Evolutionary conservation across 2,329 filamentous ascomycete genomes (phyloP).

Genomic region (Penicillium hesseltinei): DNA sequence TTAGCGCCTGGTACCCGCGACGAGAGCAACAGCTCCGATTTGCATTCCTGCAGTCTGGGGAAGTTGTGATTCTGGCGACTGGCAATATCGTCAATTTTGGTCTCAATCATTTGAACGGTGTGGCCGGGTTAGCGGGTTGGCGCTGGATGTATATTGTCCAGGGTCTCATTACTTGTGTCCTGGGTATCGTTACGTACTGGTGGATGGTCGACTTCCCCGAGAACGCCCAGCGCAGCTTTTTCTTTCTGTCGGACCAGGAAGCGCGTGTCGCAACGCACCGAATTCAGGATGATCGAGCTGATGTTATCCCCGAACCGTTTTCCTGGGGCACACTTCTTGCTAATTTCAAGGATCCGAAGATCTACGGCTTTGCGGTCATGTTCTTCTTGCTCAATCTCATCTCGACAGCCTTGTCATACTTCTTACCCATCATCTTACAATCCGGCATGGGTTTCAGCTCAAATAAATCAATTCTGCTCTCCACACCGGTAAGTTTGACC

Average conservation of each 20-base stretch:
- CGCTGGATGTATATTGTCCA: constrained; percentile 69
- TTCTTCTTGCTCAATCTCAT: constrained; percentile 66
- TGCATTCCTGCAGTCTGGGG: constrained; percentile 62
- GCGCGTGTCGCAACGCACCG: constrained; percentile 55
- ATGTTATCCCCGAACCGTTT: constrained; percentile 58
- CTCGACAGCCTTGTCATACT: constrained; percentile 64
- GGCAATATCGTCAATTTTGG: constrained; percentile 67
- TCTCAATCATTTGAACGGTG: constrained; percentile 62
- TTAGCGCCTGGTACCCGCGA: constrained; percentile 62
- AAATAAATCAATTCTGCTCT: constrained; percentile 58
- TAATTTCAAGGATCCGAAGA: constrained; percentile 59
- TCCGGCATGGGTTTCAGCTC: constrained; percentile 56
- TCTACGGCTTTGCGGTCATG: constrained; percentile 63
- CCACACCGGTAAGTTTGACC: constrained; percentile 51
- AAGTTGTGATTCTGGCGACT: constrained; percentile 64
- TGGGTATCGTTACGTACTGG: constrained; percentile 63
- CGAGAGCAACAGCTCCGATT: constrained; percentile 65
- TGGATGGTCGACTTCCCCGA: constrained; percentile 72
- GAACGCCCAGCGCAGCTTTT: constrained; percentile 55
- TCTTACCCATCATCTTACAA: constrained; percentile 60
- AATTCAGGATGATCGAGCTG: constrained; percentile 61
- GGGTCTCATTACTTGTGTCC: constrained; percentile 57
- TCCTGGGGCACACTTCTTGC: constrained; percentile 54
- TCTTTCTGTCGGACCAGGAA: constrained; percentile 58
- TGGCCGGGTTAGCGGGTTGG: constrained; percentile 59